Evolutionary conservation across 345 rosid genomes (phyloP).

Genomic region (Linum trigynum): DNA sequence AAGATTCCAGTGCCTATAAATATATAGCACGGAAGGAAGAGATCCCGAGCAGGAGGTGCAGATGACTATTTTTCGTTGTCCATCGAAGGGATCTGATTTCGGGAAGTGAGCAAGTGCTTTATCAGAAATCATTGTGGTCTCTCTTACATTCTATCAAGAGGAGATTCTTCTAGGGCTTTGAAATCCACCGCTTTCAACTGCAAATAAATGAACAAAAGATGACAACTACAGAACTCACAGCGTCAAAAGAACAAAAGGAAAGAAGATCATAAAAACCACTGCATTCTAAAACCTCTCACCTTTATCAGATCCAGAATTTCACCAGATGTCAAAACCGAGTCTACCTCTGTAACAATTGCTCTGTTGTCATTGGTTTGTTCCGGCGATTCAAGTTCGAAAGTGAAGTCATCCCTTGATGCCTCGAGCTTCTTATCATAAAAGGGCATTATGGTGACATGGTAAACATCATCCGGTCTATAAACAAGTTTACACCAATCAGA

Average conservation of each 20-base stretch:
- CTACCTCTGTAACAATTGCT: constrained; percentile 55
- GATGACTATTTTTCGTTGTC: neutral
- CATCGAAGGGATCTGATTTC: neutral
- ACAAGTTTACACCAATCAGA: constrained; percentile 11
- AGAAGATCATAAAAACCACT: constrained; percentile 5
- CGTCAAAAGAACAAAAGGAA: neutral
- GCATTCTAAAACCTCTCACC: constrained; percentile 31
- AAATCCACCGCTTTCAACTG: constrained; percentile 74
- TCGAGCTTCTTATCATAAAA: constrained; percentile 97
- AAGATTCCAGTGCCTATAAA: constrained; percentile 1
- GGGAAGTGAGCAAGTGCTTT: constrained; percentile 7
- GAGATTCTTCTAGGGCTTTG: constrained; percentile 52
- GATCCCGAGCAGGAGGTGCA: neutral
- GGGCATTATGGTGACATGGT: constrained; percentile 96
- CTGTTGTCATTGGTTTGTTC: constrained; percentile 17
- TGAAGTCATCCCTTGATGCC: constrained; percentile 82
- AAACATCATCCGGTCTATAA: constrained; percentile 66
- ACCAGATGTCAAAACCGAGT: constrained; percentile 89
- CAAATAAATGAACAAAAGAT: constrained; percentile 16
- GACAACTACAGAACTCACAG: constrained; percentile 1
- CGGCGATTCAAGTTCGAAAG: constrained; percentile 40
- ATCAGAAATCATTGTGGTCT: constrained; percentile 3
- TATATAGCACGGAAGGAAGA: neutral
- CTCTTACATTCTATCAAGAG: constrained; percentile 65
- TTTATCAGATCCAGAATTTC: constrained; percentile 79